These are phyloP conservation scores for Solanum chacoense DNA, from an alignment of 305 asterid genomes.

Conservation along the genomic window DNA sequence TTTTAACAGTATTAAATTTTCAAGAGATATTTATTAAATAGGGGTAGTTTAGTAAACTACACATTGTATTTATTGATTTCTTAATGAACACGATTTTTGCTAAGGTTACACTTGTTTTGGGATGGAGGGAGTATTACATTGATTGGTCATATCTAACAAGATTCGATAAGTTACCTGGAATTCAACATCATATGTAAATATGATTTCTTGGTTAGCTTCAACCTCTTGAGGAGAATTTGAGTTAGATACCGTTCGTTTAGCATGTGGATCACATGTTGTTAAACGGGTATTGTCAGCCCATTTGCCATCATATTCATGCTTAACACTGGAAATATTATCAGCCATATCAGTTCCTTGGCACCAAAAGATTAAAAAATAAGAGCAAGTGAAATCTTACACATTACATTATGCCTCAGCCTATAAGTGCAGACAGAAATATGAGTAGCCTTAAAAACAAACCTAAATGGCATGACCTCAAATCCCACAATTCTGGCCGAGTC, in stretches of 20 bases:
- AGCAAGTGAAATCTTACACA: not conserved
- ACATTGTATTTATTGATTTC: not conserved
- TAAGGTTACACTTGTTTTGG: not conserved
- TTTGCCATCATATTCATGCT: constrained; percentile 63
- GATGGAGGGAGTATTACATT: not conserved
- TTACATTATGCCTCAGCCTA: not conserved
- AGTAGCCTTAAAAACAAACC: constrained; percentile 24
- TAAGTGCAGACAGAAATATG: not conserved
- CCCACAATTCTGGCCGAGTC: constrained; percentile 72
- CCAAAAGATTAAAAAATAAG: not conserved
- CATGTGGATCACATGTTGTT: constrained; percentile 57
- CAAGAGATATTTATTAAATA: not conserved
- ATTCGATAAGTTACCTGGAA: constrained; percentile 30
- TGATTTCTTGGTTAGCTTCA: constrained; percentile 57
- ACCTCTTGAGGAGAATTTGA: constrained; percentile 69
- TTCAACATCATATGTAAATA: constrained; percentile 61
- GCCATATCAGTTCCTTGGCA: not conserved
- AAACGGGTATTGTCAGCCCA: constrained; percentile 44
- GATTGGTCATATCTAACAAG: not conserved
- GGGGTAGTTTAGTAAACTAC: not conserved
- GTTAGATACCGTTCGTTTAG: constrained; percentile 39
- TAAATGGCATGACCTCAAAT: constrained; percentile 64
- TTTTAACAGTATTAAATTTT: not conserved
- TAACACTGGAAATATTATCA: constrained; percentile 33
- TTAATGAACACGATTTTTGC: not conserved